Base-by-base conservation (phyloP, 2,329 filamentous ascomycete species). In the Hypomyces perniciosus region DNA sequence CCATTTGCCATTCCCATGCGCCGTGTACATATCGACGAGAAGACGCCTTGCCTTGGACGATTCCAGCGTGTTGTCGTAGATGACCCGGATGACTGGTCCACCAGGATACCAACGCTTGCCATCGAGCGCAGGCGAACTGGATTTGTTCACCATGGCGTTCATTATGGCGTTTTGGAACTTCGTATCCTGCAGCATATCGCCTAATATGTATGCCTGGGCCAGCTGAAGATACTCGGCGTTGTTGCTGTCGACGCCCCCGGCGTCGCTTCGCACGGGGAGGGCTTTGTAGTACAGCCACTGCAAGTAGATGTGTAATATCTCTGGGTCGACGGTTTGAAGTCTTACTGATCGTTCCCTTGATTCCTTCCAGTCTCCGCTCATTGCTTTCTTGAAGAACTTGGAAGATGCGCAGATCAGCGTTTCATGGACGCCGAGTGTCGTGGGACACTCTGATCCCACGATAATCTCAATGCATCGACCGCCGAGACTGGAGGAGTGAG, bases 131-230 rank as follows among this genome's bases (percentile, higher is more conserved):
- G 9, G 38, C 7, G 40, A 37, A n/a, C 12, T 12, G n/a, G 45
- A 13, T 45, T 52, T 52, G 4, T 29, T 6, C 7, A 52, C 30
- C 13, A 54, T 54, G 7, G 48, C 48, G 30, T 54, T 48, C 5
- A 51, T 8, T 12, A 49, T 48, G 6, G 52, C 48, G 27, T 54
- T 44, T 13, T 42, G 48, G 34, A 54, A 54, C 5, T 34, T 40
- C 5, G n/a, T 30, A 41, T 50, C 48, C 27, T 48, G 48, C 7
- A 54, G 37, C 31, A 51, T 45, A 20, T 51, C 52, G 9, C 52
- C 52, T 28, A 54, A 34, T 7, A 45, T 48, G n/a, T 51, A 54
- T 8, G 52, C 40, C n/a, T 51, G 44, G 13, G 52, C 52, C 6
- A 51, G 52, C 31, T 44, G 44, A 10, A 51, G 9, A 31, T 54